These are phyloP conservation scores for Mycena olivaceomarginata DNA, from an alignment of 768 basidiomycete species.

Conservation along the genomic window DNA sequence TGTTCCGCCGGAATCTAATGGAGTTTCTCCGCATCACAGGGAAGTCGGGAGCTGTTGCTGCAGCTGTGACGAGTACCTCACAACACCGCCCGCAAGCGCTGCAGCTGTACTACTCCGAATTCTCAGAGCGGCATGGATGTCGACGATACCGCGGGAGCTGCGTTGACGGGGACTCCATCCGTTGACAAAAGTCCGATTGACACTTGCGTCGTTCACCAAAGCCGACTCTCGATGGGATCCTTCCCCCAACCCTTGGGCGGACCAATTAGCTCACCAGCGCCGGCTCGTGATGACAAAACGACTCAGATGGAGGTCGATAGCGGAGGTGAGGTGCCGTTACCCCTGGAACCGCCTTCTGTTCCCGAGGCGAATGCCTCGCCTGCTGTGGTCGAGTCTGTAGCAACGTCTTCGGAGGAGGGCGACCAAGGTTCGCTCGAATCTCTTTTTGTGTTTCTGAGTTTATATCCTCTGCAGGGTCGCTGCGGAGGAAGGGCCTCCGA, in stretches of 20 bases:
- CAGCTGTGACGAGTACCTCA: not conserved
- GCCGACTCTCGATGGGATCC: too few species aligned
- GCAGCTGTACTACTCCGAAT: not conserved
- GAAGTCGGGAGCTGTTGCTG: not conserved
- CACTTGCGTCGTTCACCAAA: not conserved
- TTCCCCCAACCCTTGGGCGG: too few species aligned
- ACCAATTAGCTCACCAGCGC: not conserved
- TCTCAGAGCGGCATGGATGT: not conserved
- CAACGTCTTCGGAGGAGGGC: not conserved
- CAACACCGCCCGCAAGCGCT: not conserved
- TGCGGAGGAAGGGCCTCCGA: not conserved
- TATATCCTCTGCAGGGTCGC: not conserved
- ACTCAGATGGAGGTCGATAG: constrained; percentile 25
- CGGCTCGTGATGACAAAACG: not conserved
- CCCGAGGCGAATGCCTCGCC: not conserved
- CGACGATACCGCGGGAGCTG: not conserved
- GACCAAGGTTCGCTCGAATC: not conserved
- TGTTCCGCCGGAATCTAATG: not conserved
- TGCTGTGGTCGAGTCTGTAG: not conserved
- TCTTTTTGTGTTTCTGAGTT: not conserved
- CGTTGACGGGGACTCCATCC: not conserved
- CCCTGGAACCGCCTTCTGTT: not conserved
- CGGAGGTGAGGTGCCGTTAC: not conserved
- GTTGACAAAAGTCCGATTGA: not conserved
- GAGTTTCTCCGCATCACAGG: not conserved